phyloP scores from a whole-genome alignment of 1,284 basidiomycete genomes.

The Somion occarium region DNA sequence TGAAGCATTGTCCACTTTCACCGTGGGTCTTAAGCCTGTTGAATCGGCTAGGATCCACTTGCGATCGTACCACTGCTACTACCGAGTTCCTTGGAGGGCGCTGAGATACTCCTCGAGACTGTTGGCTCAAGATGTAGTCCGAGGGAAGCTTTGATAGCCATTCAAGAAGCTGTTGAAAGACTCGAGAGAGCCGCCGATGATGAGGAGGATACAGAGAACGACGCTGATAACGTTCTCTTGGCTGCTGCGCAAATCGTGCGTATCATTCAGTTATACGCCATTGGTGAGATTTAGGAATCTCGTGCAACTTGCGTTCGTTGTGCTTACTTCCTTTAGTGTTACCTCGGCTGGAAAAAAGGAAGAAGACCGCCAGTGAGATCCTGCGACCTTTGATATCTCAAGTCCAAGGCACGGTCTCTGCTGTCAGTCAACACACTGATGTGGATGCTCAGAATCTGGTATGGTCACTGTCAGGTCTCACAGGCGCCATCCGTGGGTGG shows the following conservation, averaged over 20 bases:
- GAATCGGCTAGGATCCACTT: constrained; percentile 49
- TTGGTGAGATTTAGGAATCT: constrained; percentile 27
- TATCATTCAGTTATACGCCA: constrained; percentile 34
- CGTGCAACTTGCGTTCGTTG: neutral
- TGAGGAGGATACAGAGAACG: constrained; percentile 22
- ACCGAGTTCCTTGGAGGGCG: constrained; percentile 31
- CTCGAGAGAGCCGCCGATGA: constrained; percentile 29
- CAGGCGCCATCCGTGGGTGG: constrained; percentile 30
- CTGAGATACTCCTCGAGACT: constrained; percentile 38
- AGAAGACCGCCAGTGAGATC: constrained; percentile 18
- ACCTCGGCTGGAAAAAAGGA: constrained; percentile 33
- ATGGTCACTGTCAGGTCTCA: constrained; percentile 27
- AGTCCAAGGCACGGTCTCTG: constrained; percentile 29
- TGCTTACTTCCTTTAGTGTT: constrained; percentile 33
- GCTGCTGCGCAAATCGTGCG: constrained; percentile 29
- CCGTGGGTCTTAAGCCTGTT: too few relatives aligned
- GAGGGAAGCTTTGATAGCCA: constrained; percentile 58
- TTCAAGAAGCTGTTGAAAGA: constrained; percentile 54
- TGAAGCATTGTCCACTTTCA: neutral
- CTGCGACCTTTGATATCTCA: constrained; percentile 40
- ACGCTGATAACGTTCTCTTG: constrained; percentile 21
- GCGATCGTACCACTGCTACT: constrained; percentile 43
- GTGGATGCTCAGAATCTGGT: constrained; percentile 35
- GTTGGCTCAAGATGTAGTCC: constrained; percentile 42
- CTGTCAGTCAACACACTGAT: constrained; percentile 23